These are phyloP conservation scores for Marasmius sp. DNA, from an alignment of 1,284 basidiomycete genomes.

Conservation along the genomic window DNA sequence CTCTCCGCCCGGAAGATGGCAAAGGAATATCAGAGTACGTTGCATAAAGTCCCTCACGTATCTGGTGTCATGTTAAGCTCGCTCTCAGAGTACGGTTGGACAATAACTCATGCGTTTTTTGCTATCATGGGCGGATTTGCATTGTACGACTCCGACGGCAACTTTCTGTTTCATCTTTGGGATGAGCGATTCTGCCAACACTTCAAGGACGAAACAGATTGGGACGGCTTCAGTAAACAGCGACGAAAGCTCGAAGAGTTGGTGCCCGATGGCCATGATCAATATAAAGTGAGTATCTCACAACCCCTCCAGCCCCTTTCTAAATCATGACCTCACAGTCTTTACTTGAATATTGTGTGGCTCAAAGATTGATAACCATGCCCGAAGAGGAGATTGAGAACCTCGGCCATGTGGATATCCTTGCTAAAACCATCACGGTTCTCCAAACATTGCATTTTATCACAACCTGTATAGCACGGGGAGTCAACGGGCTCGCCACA, in stretches of 20 bases:
- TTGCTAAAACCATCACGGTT: slow-evolving; percentile 28
- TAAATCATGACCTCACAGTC: no score
- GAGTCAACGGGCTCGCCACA: slow-evolving; percentile 18
- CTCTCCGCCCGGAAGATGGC: slow-evolving; percentile 14
- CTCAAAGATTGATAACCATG: neutral
- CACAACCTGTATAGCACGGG: slow-evolving; percentile 27
- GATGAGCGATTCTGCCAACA: neutral
- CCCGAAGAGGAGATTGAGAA: slow-evolving; percentile 27
- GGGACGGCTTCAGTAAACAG: neutral
- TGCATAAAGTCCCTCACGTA: neutral
- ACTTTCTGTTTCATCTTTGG: neutral
- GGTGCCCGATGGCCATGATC: no score
- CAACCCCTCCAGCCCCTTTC: neutral
- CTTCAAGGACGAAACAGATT: neutral
- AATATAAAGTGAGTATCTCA: no score
- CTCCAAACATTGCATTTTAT: slow-evolving; percentile 33
- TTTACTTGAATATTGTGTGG: neutral
- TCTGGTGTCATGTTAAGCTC: neutral
- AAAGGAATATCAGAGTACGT: slow-evolving; percentile 8
- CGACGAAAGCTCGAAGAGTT: no score
- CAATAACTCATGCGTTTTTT: slow-evolving; percentile 24
- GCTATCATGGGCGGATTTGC: slow-evolving; percentile 29
- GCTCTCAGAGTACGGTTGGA: slow-evolving; percentile 15
- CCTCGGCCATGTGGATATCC: slow-evolving; percentile 26
- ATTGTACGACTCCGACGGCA: slow-evolving; percentile 5